Conservation (phyloP, 371 early-diverging fungal species). For the Lichtheimia ramosa region DNA sequence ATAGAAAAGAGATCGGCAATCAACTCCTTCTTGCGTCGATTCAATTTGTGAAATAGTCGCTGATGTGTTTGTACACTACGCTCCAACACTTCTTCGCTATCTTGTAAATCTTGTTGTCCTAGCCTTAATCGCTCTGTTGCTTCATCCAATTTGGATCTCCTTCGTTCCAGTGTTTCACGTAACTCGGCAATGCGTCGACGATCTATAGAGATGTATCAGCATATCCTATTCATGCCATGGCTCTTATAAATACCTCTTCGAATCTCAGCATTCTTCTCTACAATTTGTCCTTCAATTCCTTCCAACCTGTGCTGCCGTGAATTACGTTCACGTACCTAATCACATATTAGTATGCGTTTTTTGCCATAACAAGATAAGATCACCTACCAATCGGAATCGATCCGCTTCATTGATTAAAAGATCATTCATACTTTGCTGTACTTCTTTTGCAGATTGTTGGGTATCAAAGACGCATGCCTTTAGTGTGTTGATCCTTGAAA, state of each 20-base stretch:
- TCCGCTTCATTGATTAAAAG: conserved; percentile 39
- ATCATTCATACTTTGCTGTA: conserved; percentile 40
- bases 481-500: conserved; percentile 44
- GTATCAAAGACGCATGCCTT: conserved; percentile 62
- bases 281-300: conserved; percentile 21
- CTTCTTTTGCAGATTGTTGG: conserved; percentile 49
- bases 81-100: conserved; percentile 40
- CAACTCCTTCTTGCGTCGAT: conserved; percentile 52
- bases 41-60: conserved; percentile 35
- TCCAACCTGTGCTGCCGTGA: conserved; percentile 32
- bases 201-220: conserved; percentile 13
- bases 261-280: conserved; percentile 17
- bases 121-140: conserved; percentile 31
- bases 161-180: conserved; percentile 18
- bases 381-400: conserved; percentile 39
- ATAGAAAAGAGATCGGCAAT: conserved; percentile 63
- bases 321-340: conserved; percentile 31
- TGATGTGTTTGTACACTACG: conserved; percentile 52
- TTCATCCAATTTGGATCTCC: conserved; percentile 21
- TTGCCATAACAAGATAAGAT: neutral
- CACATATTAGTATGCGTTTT: conserved; percentile 18
- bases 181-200: conserved; percentile 23
- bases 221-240: no score
- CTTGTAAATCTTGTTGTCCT: conserved; percentile 40
- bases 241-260: conserved; percentile 7